These are phyloP conservation scores for Cyberlindnera meyerae DNA, from an alignment of 805 yeast species.

Conservation along the genomic window DNA sequence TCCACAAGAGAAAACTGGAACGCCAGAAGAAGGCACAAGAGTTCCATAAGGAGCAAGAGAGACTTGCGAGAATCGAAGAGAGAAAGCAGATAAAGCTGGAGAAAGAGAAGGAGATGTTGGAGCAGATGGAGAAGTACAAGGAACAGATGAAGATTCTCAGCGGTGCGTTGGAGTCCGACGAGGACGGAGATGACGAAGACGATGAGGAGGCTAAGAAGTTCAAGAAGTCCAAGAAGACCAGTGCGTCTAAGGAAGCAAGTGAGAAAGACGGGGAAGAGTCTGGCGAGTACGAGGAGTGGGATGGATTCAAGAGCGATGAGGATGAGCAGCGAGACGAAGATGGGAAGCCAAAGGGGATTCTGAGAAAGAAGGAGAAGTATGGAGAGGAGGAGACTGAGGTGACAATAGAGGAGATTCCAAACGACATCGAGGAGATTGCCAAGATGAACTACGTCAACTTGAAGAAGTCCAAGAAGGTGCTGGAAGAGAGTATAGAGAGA, in stretches of 20 bases:
- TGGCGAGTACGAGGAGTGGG: conserved; percentile 32
- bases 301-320: conserved; percentile 33
- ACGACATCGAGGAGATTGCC: conserved; percentile 55
- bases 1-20: conserved; percentile 87
- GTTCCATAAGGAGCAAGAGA: conserved; percentile 69
- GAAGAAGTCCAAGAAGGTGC: conserved; percentile 58
- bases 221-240: too few relatives aligned
- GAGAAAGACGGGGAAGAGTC: conserved; percentile 30
- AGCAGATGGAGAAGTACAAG: conserved; percentile 55
- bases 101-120: conserved; percentile 58
- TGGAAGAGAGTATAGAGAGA: conserved; percentile 67
- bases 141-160: conserved; percentile 34
- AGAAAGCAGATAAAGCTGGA: conserved; percentile 66
- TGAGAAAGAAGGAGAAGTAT: conserved; percentile 24
- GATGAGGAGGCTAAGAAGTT: conserved; percentile 4
- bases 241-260: conserved; percentile 14
- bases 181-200: conserved; percentile 13
- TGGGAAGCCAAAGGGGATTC: conserved; percentile 20
- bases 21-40: conserved; percentile 84
- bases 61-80: conserved; percentile 68
- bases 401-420: conserved; percentile 42
- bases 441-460: conserved; percentile 69
- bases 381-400: conserved; percentile 39
- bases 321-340: conserved; percentile 5
- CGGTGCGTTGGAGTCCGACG: conserved; percentile 19